Base-by-base conservation (phyloP, 257 asterid species). In the Rubia yunnanensis region DNA sequence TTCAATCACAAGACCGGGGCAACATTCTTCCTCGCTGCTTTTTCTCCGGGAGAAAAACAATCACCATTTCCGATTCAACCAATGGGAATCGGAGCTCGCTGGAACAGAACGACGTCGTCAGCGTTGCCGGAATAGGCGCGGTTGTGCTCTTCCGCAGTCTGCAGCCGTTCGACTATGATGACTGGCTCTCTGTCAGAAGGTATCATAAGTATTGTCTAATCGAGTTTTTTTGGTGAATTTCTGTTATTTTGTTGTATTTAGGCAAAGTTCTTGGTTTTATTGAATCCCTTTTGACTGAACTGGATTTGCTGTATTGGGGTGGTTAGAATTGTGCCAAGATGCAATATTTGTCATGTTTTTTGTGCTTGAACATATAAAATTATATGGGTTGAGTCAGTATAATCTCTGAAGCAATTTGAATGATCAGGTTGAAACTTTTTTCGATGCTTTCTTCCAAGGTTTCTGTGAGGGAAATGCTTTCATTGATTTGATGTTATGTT, bases 121-220 rank as follows among this genome's bases (percentile, higher is more conserved):
- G 95, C 63, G 88, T 92, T 52, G 94, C 99, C 38, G 99, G 99
- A 8, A 62, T 92, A 2, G 99, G 99, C 4, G 83, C 97, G 4
- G 96, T 97, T 0, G 95, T 94, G 72, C 85, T 83, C 84, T 94
- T 94, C 76, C 87, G 88, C 63, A 78, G 80, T 64, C 78, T 80
- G 61, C 74, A 60, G 28, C 90, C 97, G 0, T 94, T 94, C 63
- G 86, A 95, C 6, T 76, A 81, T 62, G 79, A 84, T 48, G 88
- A 92, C 66, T 92, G 97, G 97, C 86, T 79, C 46, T 72, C 94
- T 27, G 90, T 92, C 64, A 85, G 85, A 69, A 89, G 98, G 98
- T 89, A 34, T 41, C 15, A 7, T 22, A 7, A 34, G 3, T 39
- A 10, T 38, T 39, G 17, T 39, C 13, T 17, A 39, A 3, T 38